Percentiles rank a stretch among this genome's conserved stretches.
These are phyloP conservation scores for Puccinia hordei DNA, from an alignment of 1,284 basidiomycete species.

Conservation along the genomic window DNA sequence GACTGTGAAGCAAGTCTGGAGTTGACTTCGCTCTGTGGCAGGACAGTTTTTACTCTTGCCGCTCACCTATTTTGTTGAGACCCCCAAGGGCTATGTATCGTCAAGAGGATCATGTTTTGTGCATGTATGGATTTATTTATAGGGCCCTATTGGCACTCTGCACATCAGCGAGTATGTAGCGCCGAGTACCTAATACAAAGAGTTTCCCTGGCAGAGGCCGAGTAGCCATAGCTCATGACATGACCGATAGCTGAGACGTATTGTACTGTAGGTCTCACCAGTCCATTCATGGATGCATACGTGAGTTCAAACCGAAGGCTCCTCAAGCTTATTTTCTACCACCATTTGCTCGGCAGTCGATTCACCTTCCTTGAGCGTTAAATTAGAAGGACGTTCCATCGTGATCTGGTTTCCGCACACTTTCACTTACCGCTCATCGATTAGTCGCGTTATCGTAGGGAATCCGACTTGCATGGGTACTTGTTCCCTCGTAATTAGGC, in stretches of 20 bases:
- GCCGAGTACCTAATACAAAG: background rate
- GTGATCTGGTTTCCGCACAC: background rate
- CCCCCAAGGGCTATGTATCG: no score
- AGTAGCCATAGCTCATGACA: background rate
- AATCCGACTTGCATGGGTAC: background rate
- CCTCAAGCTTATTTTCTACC: background rate
- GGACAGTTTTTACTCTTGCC: no score
- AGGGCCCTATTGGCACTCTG: no score
- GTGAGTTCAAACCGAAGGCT: constrained; percentile 15
- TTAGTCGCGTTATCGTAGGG: background rate
- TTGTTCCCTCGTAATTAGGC: no score
- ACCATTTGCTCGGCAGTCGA: background rate
- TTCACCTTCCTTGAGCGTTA: background rate
- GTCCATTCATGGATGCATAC: constrained; percentile 3
- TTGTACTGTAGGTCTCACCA: constrained; percentile 4
- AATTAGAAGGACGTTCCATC: background rate
- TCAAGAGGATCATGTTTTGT: no score
- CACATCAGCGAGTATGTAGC: no score
- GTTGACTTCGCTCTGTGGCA: no score
- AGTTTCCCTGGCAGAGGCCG: background rate
- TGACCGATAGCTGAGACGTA: constrained; percentile 7
- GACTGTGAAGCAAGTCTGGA: no score
- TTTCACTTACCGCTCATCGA: background rate
- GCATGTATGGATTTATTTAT: no score
- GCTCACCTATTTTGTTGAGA: no score